Percentiles rank a stretch among this genome's conserved stretches.
These are phyloP conservation scores for Phyllosticta citriasiana DNA, from an alignment of 2,329 filamentous ascomycete species.

Conservation along the genomic window DNA sequence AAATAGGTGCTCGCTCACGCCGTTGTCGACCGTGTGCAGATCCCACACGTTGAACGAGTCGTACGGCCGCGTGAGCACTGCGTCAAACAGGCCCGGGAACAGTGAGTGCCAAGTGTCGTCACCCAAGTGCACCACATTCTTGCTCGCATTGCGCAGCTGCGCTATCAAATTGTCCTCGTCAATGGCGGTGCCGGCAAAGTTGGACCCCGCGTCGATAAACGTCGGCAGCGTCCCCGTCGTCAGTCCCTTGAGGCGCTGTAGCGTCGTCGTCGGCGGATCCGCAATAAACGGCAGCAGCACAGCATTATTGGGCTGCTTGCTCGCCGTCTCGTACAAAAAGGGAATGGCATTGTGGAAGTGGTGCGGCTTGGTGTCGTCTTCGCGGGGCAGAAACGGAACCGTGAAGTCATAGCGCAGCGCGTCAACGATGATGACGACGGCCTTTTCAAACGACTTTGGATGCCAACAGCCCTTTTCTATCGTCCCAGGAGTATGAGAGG, in stretches of 20 bases:
- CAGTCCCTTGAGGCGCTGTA: slow-evolving; percentile 85
- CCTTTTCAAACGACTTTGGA: slow-evolving; percentile 84
- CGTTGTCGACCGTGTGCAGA: slow-evolving; percentile 90
- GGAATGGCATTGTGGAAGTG: slow-evolving; percentile 83
- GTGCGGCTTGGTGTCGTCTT: slow-evolving; percentile 39
- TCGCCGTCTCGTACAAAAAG: slow-evolving; percentile 73
- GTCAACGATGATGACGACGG: slow-evolving; percentile 83
- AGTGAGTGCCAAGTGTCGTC: slow-evolving; percentile 95
- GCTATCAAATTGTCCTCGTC: slow-evolving; percentile 77
- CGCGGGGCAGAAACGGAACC: slow-evolving; percentile 56
- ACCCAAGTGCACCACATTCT: slow-evolving; percentile 84
- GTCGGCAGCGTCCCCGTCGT: slow-evolving; percentile 93
- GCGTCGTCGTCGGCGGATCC: slow-evolving; percentile 85
- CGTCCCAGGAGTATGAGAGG: slow-evolving; percentile 29
- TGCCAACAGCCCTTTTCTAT: slow-evolving; percentile 78
- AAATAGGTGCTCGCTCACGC: slow-evolving; percentile 82
- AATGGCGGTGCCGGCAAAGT: slow-evolving; percentile 89
- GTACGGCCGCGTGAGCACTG: slow-evolving; percentile 76
- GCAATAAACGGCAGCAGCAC: slow-evolving; percentile 93
- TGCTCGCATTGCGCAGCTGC: slow-evolving; percentile 53
- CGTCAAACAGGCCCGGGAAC: slow-evolving; percentile 88
- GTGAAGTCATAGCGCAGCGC: slow-evolving; percentile 96
- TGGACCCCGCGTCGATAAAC: slow-evolving; percentile 87
- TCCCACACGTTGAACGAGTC: slow-evolving; percentile 99
- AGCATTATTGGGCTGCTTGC: slow-evolving; percentile 65